These are phyloP conservation scores for Populus euphratica DNA, from an alignment of 345 rosid genomes.

Conservation along the genomic window DNA sequence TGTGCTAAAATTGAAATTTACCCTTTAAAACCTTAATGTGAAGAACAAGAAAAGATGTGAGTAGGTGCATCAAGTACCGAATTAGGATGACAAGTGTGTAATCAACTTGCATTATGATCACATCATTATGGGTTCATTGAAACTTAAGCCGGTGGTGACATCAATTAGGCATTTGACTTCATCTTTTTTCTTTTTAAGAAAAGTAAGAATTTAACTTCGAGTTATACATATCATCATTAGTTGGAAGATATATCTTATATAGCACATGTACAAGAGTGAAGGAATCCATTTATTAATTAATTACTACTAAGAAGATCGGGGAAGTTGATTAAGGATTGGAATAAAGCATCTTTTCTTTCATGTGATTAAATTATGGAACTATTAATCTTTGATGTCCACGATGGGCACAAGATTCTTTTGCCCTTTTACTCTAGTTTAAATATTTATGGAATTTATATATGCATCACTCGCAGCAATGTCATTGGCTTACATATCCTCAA, in stretches of 20 bases:
- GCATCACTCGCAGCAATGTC: background rate
- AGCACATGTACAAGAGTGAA: constrained; percentile 2
- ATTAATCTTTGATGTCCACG: constrained; percentile 35
- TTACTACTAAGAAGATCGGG: background rate
- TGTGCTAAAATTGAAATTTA: too few species aligned
- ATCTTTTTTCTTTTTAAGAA: too few species aligned
- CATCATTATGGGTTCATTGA: background rate
- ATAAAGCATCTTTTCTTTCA: background rate
- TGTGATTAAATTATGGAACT: constrained; percentile 23
- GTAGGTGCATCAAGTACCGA: background rate
- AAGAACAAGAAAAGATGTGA: background rate
- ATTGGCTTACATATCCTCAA: background rate
- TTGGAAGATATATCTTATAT: constrained; percentile 20
- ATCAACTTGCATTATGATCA: background rate
- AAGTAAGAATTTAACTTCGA: constrained; percentile 9
- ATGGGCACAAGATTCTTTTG: constrained; percentile 29
- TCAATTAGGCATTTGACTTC: background rate
- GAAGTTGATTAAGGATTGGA: constrained; percentile 8
- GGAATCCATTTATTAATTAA: background rate
- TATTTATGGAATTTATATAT: constrained; percentile 1
- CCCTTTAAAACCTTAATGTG: background rate
- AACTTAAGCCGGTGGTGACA: constrained; percentile 8
- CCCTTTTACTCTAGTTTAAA: background rate
- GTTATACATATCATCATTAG: constrained; percentile 4
- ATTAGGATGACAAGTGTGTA: background rate